Base-by-base conservation (phyloP, 768 basidiomycete species). In the Ramaria rubella region DNA sequence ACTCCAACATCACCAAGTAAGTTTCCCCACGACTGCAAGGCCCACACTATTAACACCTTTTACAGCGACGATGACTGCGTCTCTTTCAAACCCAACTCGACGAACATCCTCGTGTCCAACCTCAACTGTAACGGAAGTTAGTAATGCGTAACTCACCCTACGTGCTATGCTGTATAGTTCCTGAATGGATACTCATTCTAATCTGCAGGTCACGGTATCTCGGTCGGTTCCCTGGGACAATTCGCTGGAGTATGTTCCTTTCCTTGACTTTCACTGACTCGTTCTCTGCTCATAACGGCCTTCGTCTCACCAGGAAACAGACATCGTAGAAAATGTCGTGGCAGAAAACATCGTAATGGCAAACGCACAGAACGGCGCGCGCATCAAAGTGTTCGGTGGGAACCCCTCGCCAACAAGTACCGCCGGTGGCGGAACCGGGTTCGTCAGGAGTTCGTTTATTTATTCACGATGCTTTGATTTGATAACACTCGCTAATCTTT, bases 351-450 rank as follows among this genome's bases (percentile, higher is more conserved):
- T 85, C 59, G 73, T 68, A 29, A 83, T 85, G 81, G 69, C 75
- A 11, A 82, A 83, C 55, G 80, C 81, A 9, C 72, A 81, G 62
- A 85, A 85, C 60, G 85, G 83, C 1, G 83, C 82, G 1, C 74
- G 85, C 31, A 85, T 85, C 68, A 86, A 86, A 65, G 79, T 81
- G 1, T 86, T 77, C 72, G 83, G 81, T 5, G 85, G 83, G 4
- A 71, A 75, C 15, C 75, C 77, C 52, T 80, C 82, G 27, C 82
- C 83, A 4, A 74, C 77, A 34, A 81, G 81, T 7, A 76, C 80
- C 2, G 61, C 69, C 8, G 77, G 77, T 23, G 77, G 77, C 30
- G 77, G 77, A 12, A 66, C 63, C 3, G 75, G 76, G 14, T 74
- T 69, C 49, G 76, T 76, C 36, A 65, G 60, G 68, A 76, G 68